These are phyloP conservation scores for Candida broadrunensis DNA, from an alignment of 805 yeast species.

Conservation along the genomic window DNA sequence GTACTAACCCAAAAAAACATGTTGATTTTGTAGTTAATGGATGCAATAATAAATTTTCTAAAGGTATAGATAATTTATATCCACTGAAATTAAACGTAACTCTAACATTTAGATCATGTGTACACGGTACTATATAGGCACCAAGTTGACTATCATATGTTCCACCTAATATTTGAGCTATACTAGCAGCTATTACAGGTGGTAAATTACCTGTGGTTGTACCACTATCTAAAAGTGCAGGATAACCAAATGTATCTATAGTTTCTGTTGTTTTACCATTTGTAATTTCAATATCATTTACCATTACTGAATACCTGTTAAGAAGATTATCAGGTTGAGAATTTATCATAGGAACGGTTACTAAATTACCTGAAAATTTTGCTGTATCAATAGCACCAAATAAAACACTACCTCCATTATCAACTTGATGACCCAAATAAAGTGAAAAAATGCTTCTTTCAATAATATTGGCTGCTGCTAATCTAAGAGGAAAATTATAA, in stretches of 20 bases:
- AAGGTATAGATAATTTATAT: background rate
- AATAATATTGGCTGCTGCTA: constrained; percentile 27
- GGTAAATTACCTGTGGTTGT: constrained; percentile 53
- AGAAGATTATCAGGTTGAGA: background rate
- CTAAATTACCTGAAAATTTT: constrained; percentile 18
- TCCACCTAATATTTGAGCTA: constrained; percentile 34
- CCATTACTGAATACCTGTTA: background rate
- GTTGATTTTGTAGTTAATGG: no score
- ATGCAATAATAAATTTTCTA: background rate
- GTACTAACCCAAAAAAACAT: no score
- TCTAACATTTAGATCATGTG: constrained; percentile 12
- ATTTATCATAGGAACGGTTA: constrained; percentile 4
- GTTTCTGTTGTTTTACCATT: background rate
- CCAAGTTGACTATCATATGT: constrained; percentile 35
- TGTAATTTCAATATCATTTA: background rate
- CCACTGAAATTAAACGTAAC: constrained; percentile 47
- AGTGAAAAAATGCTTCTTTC: constrained; percentile 29
- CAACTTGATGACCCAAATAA: constrained; percentile 18
- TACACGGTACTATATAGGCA: constrained; percentile 48
- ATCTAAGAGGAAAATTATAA: constrained; percentile 27
- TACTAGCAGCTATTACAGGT: constrained; percentile 28
- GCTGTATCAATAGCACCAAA: constrained; percentile 28
- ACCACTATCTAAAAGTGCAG: constrained; percentile 57
- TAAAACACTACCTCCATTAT: constrained; percentile 17
- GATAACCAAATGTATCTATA: constrained; percentile 12